These are phyloP conservation scores for Tarenaya hassleriana DNA, from an alignment of 345 rosid genomes.

Conservation along the genomic window DNA sequence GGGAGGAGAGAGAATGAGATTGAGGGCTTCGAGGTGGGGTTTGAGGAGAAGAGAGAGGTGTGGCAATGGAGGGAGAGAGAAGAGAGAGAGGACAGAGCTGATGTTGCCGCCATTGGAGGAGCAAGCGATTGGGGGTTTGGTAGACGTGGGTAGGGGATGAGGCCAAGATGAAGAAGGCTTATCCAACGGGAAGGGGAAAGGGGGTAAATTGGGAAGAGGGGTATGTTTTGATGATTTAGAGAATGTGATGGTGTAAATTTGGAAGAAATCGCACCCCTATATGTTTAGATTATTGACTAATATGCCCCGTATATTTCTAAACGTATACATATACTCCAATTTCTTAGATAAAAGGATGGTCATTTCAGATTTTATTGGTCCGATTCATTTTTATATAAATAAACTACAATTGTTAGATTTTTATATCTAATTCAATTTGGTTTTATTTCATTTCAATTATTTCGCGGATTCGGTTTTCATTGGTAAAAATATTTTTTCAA, in stretches of 20 bases:
- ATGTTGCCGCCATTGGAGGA: conserved; percentile 29
- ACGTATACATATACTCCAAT: too few relatives aligned
- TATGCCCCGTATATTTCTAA: too few relatives aligned
- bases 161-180: conserved; percentile 22
- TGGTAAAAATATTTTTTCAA: too few relatives aligned
- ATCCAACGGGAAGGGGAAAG: conserved; percentile 19
- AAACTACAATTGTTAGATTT: too few relatives aligned
- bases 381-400: too few relatives aligned
- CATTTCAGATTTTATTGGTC: too few relatives aligned
- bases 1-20: conserved; percentile 29
- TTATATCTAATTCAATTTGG: too few relatives aligned
- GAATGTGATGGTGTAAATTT: background rate
- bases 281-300: too few relatives aligned
- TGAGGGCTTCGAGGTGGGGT: conserved; percentile 21
- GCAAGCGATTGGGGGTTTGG: background rate
- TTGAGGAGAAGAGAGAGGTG: conserved; percentile 25
- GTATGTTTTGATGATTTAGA: background rate
- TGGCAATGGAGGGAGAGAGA: conserved; percentile 27
- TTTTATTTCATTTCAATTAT: too few relatives aligned
- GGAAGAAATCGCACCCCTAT: too few relatives aligned
- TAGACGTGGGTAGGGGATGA: conserved; percentile 18
- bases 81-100: conserved; percentile 35
- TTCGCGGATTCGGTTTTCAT: too few relatives aligned
- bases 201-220: background rate
- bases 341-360: too few relatives aligned